phyloP scores from a whole-genome alignment of 2,329 filamentous ascomycete genomes.

The Plenodomus lindquistii region DNA sequence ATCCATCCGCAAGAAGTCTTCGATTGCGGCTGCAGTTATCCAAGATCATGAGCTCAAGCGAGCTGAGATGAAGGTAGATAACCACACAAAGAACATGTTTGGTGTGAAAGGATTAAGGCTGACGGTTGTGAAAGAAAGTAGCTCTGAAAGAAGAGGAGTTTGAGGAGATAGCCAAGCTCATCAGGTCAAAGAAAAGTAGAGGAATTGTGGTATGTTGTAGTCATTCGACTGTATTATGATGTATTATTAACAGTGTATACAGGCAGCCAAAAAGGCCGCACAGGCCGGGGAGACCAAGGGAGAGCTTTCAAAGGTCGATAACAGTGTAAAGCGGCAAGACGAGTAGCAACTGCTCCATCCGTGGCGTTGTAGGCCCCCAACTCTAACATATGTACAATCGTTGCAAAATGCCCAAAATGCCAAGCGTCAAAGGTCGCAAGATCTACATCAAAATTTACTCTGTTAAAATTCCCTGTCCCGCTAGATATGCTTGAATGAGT shows the following conservation, averaged over 20 bases:
- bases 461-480: neutral
- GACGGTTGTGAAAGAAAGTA: too few species aligned
- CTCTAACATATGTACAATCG: conserved; percentile 1
- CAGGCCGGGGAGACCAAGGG: too few species aligned
- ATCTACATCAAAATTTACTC: neutral
- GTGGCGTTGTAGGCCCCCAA: too few species aligned
- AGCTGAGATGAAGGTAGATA: conserved; percentile 7
- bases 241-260: too few species aligned
- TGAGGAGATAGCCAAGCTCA: conserved; percentile 6
- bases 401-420: neutral
- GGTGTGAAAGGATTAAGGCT: too few species aligned
- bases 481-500: neutral
- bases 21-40: conserved; percentile 4
- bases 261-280: too few species aligned
- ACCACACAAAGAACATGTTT: neutral
- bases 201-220: conserved; percentile 13
- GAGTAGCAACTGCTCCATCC: too few species aligned
- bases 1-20: conserved; percentile 3
- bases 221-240: neutral
- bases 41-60: neutral
- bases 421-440: neutral
- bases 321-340: too few species aligned
- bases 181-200: conserved; percentile 11
- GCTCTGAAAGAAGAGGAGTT: neutral
- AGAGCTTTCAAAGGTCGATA: too few species aligned